phyloP scores from a whole-genome alignment of 495 filamentous ascomycete genomes.

The Parmelia sp. region DNA sequence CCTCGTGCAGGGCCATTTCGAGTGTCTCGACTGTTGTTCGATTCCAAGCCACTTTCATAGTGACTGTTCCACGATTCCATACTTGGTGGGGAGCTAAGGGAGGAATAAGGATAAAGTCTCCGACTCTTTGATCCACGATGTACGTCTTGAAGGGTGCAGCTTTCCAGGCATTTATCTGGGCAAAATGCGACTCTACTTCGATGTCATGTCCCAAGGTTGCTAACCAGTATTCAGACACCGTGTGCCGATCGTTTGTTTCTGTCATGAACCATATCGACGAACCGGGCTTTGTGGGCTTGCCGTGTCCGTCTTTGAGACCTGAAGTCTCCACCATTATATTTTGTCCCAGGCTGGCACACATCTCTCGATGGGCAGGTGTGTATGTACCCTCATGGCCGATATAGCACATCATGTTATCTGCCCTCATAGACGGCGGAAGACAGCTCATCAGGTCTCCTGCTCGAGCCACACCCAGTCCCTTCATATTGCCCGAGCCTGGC shows the following conservation, averaged over 20 bases:
- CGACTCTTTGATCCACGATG: constrained; percentile 84
- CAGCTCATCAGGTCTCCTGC: constrained; percentile 92
- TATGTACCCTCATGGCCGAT: constrained; percentile 97
- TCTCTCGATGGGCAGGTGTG: constrained; percentile 91
- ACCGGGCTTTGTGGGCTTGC: constrained; percentile 65
- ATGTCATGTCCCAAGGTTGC: constrained; percentile 89
- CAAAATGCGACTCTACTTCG: constrained; percentile 93
- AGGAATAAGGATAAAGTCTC: constrained; percentile 93
- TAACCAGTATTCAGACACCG: constrained; percentile 87
- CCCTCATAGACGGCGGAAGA: constrained; percentile 75
- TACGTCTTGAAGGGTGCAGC: constrained; percentile 87
- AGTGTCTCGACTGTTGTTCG: constrained; percentile 89
- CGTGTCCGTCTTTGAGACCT: constrained; percentile 47
- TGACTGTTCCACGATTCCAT: constrained; percentile 93
- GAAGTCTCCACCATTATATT: constrained; percentile 97
- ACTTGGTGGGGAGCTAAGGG: constrained; percentile 96
- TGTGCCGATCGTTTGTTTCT: constrained; percentile 76
- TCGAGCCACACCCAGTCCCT: constrained; percentile 47
- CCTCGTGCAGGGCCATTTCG: constrained; percentile 75
- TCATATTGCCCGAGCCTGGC: constrained; percentile 27
- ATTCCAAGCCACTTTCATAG: constrained; percentile 98
- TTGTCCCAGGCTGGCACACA: constrained; percentile 93
- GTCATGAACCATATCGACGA: constrained; percentile 99
- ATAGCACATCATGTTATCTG: constrained; percentile 97
- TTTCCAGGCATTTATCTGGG: constrained; percentile 87